Evolutionary conservation across 2,329 filamentous ascomycete genomes (phyloP).

Genomic region (Arthrobotrys conoides): DNA sequence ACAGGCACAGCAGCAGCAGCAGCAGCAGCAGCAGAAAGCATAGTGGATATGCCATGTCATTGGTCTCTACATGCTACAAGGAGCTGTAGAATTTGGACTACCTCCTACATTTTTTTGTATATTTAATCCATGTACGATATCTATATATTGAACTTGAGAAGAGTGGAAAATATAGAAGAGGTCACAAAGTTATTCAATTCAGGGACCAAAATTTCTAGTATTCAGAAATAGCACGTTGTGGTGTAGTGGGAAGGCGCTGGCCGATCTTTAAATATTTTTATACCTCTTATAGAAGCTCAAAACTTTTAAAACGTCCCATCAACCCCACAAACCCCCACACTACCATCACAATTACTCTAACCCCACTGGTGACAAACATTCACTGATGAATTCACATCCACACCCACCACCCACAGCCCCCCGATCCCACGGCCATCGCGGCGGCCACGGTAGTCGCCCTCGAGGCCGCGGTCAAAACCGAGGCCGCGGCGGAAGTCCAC

Average conservation of each 20-base stretch:
- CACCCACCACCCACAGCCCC: neutral
- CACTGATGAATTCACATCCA: constrained; percentile 13
- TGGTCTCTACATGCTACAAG: neutral
- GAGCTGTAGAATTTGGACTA: neutral
- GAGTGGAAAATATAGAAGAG: constrained; percentile 11
- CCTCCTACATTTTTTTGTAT: constrained; percentile 1
- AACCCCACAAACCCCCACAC: neutral
- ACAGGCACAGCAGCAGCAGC: constrained; percentile 49
- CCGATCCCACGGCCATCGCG: neutral
- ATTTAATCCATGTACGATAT: constrained; percentile 14
- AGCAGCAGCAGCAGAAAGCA: constrained; percentile 36
- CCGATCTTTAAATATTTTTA: constrained; percentile 1
- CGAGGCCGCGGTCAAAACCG: neutral
- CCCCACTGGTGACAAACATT: constrained; percentile 6
- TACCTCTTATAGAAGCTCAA: neutral
- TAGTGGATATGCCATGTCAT: neutral
- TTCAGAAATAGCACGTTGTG: neutral
- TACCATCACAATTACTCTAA: constrained; percentile 1
- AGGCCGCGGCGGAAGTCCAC: constrained; percentile 38
- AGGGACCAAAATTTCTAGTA: neutral
- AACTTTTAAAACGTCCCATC: neutral
- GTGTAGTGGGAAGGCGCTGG: neutral
- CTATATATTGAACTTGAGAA: constrained; percentile 1
- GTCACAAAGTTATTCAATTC: neutral
- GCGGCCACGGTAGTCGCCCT: neutral